Evolutionary conservation across 1,284 basidiomycete genomes (phyloP).

Genomic region (Mrakiaceae sp.): DNA sequence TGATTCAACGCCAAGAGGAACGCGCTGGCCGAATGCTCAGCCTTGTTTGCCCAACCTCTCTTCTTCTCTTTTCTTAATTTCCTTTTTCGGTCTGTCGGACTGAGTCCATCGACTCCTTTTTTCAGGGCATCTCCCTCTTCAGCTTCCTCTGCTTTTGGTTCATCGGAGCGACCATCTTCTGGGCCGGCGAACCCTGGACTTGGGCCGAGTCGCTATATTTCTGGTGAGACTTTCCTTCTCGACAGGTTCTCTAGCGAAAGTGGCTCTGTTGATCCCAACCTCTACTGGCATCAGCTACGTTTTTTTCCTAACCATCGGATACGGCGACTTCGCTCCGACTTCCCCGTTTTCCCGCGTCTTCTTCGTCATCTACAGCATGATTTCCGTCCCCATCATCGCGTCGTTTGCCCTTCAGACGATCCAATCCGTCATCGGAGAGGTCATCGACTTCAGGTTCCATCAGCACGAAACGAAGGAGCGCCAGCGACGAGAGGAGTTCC

Average conservation of each 20-base stretch:
- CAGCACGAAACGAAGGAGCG: slow-evolving; percentile 17
- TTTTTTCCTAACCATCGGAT: slow-evolving; percentile 5
- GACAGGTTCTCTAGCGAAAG: background rate
- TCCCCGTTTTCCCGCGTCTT: slow-evolving; percentile 25
- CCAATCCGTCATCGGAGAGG: background rate
- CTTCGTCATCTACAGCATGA: slow-evolving; percentile 35
- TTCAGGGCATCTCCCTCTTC: background rate
- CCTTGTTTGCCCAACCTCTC: background rate
- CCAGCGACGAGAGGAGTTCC: background rate
- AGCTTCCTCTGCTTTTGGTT: background rate
- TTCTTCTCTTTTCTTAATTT: background rate
- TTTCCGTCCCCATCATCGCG: slow-evolving; percentile 38
- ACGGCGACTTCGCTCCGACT: background rate
- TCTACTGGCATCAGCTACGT: background rate
- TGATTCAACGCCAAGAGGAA: background rate
- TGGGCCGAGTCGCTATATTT: background rate
- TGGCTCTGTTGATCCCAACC: background rate
- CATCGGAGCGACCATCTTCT: background rate
- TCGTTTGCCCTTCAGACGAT: slow-evolving; percentile 39
- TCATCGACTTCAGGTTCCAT: background rate
- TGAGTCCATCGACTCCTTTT: background rate
- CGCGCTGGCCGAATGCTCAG: background rate
- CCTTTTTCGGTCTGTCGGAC: background rate
- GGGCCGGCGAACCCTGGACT: background rate
- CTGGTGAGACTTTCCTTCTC: background rate